Evolutionary conservation across 805 yeast species (phyloP).

Genomic region (Lachancea mirantina): DNA sequence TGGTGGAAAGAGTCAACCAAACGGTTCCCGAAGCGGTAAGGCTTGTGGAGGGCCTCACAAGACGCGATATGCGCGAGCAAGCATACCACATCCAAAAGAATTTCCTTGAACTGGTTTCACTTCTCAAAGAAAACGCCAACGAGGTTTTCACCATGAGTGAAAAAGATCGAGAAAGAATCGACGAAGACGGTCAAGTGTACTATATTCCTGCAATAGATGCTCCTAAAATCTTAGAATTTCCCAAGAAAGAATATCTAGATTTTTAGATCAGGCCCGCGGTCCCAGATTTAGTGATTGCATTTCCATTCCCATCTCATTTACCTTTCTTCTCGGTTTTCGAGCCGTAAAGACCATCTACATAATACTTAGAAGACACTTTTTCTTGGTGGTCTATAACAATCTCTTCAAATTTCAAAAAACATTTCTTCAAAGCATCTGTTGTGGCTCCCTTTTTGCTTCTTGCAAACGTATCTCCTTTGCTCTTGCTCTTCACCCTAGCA

Average conservation of each 20-base stretch:
- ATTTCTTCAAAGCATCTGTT: slow-evolving; percentile 76
- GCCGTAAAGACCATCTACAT: slow-evolving; percentile 29
- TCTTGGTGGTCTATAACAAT: slow-evolving; percentile 36
- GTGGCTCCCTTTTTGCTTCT: slow-evolving; percentile 80
- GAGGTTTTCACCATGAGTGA: slow-evolving; percentile 82
- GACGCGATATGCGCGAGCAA: slow-evolving; percentile 67
- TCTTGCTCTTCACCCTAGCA: slow-evolving; percentile 56
- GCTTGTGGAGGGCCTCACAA: slow-evolving; percentile 66
- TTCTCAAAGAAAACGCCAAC: slow-evolving; percentile 51
- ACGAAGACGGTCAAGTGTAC: slow-evolving; percentile 82
- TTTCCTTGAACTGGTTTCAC: slow-evolving; percentile 48
- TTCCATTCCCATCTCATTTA: not conserved
- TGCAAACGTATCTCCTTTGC: slow-evolving; percentile 64
- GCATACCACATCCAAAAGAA: slow-evolving; percentile 73
- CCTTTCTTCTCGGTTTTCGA: slow-evolving; percentile 2
- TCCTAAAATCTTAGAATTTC: slow-evolving; percentile 60
- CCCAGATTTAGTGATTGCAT: slow-evolving; percentile 2
- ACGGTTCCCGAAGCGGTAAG: slow-evolving; percentile 68
- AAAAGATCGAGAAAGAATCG: slow-evolving; percentile 78
- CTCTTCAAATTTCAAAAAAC: slow-evolving; percentile 72
- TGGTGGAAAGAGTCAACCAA: slow-evolving; percentile 70
- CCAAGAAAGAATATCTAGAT: slow-evolving; percentile 50
- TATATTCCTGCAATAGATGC: slow-evolving; percentile 67
- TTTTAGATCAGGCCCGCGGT: no score
- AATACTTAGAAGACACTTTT: slow-evolving; percentile 30